Evolutionary conservation across 2,329 filamentous ascomycete genomes (phyloP), one percentile per base, ranked within the genome.

Genomic region (Neopestalotiopsis rosae): DNA sequence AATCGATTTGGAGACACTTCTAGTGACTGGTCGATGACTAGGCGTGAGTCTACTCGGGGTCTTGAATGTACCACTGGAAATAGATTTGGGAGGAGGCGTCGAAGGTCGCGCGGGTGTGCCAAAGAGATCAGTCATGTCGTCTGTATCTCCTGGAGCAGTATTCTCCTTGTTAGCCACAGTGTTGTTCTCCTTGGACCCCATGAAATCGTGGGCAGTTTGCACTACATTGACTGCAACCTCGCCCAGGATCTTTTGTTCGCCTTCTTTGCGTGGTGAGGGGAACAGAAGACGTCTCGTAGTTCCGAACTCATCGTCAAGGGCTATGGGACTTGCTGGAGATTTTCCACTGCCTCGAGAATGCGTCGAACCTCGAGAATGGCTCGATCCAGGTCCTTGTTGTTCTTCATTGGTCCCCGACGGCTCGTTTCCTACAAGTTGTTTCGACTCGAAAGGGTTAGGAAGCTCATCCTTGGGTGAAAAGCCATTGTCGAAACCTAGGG

Each of bases 261-360:
- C 88, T 38, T 89, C 87, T 72, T 91, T 92, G 58, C 90, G 86
- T 2, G 93, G 93, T 0, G 92, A 94, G 1, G 93, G 92, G 75
- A 96, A 96, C 1, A 96, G 84, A 2, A 95, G 80, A 69, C 94
- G 86, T 70, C 92, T 87, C 0, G 92, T 94, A 65, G 78, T 81
- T 42, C 87, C 88, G 64, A 87, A 81, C 42, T 86, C 84, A 56
- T 87, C 83, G 42, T 86, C 85, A 5, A 88, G 72, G 34, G 85
- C 81, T 42, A 91, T 88, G 17, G 89, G 89, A 73, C 86, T 90
- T 63, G 87, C 81, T 17, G 83, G 85, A 38, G 87, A 88, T 28
- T 32, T 45, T 61, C 88, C 89, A 69, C 82, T 86, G 38, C 83
- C 86, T 72, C 83, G 79, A n/a, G 87, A 88, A 71, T 87, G 85